Percentiles rank a stretch among this genome's conserved stretches.
Evolutionary conservation across 495 filamentous ascomycete species (phyloP).

Genomic region (Neurospora tetrasperma): DNA sequence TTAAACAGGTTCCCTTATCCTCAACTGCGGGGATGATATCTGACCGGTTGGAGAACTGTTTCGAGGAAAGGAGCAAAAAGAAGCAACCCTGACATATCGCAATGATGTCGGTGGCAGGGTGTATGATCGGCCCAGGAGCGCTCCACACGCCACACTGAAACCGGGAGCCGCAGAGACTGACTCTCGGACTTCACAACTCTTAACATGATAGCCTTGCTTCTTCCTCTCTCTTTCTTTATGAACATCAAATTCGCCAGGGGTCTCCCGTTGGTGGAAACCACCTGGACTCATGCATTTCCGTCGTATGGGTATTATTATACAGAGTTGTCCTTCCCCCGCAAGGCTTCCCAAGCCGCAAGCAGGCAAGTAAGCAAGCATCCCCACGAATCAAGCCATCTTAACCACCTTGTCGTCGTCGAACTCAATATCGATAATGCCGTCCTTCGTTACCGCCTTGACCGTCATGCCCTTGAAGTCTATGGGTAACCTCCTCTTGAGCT

Average conservation of each 20-base stretch:
- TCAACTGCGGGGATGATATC: not conserved
- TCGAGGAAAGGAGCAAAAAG: not conserved
- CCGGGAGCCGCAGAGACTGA: not conserved
- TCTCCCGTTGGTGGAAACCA: not conserved
- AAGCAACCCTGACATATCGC: not conserved
- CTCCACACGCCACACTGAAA: not conserved
- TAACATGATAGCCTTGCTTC: not conserved
- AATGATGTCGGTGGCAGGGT: not conserved
- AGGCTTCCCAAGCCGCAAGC: slow-evolving; percentile 2
- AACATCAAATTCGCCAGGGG: not conserved
- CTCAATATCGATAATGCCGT: slow-evolving; percentile 71
- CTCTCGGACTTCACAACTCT: not conserved
- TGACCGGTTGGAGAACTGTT: not conserved
- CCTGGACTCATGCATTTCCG: slow-evolving; percentile 5
- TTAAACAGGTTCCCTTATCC: not conserved
- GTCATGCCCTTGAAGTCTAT: slow-evolving; percentile 95
- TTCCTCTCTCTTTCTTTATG: not conserved
- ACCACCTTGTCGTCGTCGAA: slow-evolving; percentile 71
- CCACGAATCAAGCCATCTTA: slow-evolving; percentile 43
- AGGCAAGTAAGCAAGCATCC: not conserved
- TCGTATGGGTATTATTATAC: slow-evolving; percentile 20
- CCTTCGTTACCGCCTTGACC: slow-evolving; percentile 89
- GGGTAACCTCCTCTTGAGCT: slow-evolving; percentile 89
- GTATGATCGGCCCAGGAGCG: not conserved
- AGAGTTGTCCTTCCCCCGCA: slow-evolving; percentile 9